phyloP scores from a whole-genome alignment of 2,329 filamentous ascomycete genomes.

The Xylaria sp. region DNA sequence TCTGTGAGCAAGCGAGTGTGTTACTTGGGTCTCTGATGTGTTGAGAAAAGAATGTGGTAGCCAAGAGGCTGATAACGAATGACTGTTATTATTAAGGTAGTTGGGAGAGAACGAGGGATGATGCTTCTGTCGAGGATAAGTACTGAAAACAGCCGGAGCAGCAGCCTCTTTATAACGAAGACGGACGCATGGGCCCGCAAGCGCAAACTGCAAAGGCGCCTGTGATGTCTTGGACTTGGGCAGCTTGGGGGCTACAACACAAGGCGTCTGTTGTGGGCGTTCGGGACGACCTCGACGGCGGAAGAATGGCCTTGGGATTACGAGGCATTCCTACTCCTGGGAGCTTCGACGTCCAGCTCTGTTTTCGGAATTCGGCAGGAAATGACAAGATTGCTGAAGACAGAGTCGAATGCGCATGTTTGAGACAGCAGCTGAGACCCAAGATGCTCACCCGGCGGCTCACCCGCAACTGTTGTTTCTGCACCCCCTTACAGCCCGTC shows the following conservation, averaged over 20 bases:
- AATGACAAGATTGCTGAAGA: not conserved
- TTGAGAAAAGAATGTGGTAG: conserved; percentile 35
- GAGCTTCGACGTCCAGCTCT: not conserved
- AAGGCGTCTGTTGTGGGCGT: not conserved
- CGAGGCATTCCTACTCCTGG: conserved; percentile 33
- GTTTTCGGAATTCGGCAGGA: not conserved
- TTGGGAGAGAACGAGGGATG: conserved; percentile 22
- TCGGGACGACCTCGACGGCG: not conserved
- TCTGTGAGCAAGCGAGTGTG: conserved; percentile 11
- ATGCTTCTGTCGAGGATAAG: conserved; percentile 12
- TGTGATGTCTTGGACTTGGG: conserved; percentile 9
- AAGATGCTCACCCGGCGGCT: conserved; percentile 7
- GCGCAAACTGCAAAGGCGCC: conserved; percentile 32
- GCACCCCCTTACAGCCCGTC: too few species aligned
- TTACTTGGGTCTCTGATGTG: conserved; percentile 2
- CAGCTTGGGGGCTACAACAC: conserved; percentile 9
- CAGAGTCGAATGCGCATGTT: not conserved
- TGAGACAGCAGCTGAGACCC: conserved; percentile 24
- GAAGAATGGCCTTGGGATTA: conserved; percentile 35
- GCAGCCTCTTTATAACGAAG: conserved; percentile 35
- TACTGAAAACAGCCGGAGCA: conserved; percentile 7
- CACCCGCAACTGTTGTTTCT: conserved; percentile 1
- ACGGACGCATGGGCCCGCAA: conserved; percentile 32
- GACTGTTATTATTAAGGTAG: conserved; percentile 27
- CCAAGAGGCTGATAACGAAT: conserved; percentile 32